Evolutionary conservation across 768 basidiomycete genomes (phyloP).

Genomic region (Mycena galericulata): DNA sequence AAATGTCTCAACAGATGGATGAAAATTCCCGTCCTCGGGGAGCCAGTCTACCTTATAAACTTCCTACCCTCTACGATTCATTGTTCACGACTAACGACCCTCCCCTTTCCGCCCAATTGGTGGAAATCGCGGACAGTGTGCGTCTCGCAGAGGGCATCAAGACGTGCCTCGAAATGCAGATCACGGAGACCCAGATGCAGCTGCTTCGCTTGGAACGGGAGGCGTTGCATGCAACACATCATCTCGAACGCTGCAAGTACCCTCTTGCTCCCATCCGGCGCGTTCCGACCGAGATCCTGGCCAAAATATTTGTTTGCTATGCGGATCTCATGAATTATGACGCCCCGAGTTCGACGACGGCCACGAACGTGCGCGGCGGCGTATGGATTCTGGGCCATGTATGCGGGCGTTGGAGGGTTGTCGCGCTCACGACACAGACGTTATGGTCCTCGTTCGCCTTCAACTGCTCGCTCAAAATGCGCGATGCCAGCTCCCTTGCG

Average conservation of each 20-base stretch:
- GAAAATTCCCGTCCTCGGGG: not conserved
- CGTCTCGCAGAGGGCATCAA: not conserved
- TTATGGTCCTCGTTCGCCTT: slow-evolving; percentile 5
- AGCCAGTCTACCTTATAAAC: not conserved
- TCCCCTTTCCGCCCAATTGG: not conserved
- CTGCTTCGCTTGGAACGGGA: slow-evolving; percentile 23
- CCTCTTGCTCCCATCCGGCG: slow-evolving; percentile 17
- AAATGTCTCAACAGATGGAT: too few species aligned
- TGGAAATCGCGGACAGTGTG: not conserved
- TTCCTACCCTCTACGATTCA: not conserved
- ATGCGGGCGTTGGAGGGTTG: slow-evolving; percentile 13
- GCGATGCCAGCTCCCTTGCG: not conserved
- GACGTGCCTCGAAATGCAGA: not conserved
- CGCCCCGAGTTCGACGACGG: not conserved
- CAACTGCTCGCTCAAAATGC: not conserved
- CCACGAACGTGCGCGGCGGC: not conserved
- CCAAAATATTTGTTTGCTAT: not conserved
- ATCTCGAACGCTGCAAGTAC: slow-evolving; percentile 1
- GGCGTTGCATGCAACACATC: slow-evolving; percentile 5
- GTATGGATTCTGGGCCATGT: slow-evolving; percentile 17
- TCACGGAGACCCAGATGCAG: slow-evolving; percentile 5
- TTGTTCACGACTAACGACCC: not conserved
- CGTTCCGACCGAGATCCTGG: slow-evolving; percentile 10
- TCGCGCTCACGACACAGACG: not conserved
- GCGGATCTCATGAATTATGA: not conserved